Evolutionary conservation across 1,139 yeast species (phyloP), one percentile per base, ranked within the genome.

Genomic region (Yamadazyma diospyri): DNA sequence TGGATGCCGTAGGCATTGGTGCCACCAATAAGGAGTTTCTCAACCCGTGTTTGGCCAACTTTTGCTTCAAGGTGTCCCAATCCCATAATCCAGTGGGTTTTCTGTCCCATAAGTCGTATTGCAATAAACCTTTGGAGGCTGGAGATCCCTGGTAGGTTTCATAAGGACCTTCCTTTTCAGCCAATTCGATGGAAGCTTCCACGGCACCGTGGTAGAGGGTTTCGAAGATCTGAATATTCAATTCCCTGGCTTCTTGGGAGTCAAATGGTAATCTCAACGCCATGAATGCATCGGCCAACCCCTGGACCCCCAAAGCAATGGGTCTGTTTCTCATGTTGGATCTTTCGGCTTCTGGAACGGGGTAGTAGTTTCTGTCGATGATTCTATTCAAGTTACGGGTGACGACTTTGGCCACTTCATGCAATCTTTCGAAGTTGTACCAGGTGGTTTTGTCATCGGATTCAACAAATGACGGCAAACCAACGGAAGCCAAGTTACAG

Each of bases 401-500:
- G 32, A 75, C 69, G 40, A 71, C 76, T 53, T 76, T 74, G 30
- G 76, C 50, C 34, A 74, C 69, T 34, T 69, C 69, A 48, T 75
- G 81, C 46, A 76, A 64, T 53, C 69, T 70, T 37, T 69, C 71
- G 48, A 74, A 73, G 53, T 75, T 68, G 48, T 71, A 74, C 70
- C 74, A 67, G 33, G 59, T 47, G 15, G 59, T 51, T 8, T 41
- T 47, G 25, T 48, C 61, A 47, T 69, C 70, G 29, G 59, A 53
- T 46, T 69, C 72, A 39, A 73, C 72, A 48, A 76, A 86, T 5
- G 86, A 74, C 13, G 95, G 95, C 40, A 86, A 69, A 9, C 94
- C 94, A 51, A 86, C 65, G 15, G 95, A 85, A 13, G 94, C 95
- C 59, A 86, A 72, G 62, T 86, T 86, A 71, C 95, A 86, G 34